Base-by-base conservation (phyloP, 306 rosid species). In the Ormosia emarginata region DNA sequence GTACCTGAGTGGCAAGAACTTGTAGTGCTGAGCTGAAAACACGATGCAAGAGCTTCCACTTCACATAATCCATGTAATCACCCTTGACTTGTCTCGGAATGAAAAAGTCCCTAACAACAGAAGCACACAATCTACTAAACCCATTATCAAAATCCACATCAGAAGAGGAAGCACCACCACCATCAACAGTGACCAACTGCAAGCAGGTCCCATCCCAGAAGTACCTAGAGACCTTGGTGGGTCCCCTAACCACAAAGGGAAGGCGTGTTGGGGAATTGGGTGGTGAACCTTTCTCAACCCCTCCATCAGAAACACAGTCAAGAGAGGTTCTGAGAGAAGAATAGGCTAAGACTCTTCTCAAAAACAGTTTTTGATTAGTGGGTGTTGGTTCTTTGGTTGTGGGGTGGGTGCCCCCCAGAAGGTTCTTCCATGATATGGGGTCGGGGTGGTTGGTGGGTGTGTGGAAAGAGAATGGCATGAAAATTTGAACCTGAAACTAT, bases 11-110 rank as follows among this genome's bases (percentile, higher is more conserved):
- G 59, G 97, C 92, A 57, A 94, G 93, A 47, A 94, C 97, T 81
- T 94, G 98, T 15, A 92, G 92, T 0, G 98, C 94, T 2, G 97
- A 94, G 61, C 98, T 93, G 67, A 94, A 94, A 94, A 92, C 90
- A 24, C 98, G 93, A 81, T 94, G 98, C 83, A 92, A 69, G 50
- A 93, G 85, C 86, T 94, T 94, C 98, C 98, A 94, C 71, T 86
- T 92, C 8, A 94, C 97, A 80, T 85, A 94, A 52, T 82, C 84
- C 82, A 90, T 47, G 30, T 92, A 94, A 82, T 76, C 85, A 71
- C 50, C 88, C 30, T 80, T 85, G 4, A 91, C 97, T 10, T 88
- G 85, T 74, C 87, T 90, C 0, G 97, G 98, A 74, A 94, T 87
- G 14, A 94, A 87, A 64, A 94, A 91, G 67, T 84, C 88, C 71